These are phyloP conservation scores for Fusarium sp. DNA, from an alignment of 2,329 filamentous ascomycete species.

Conservation along the genomic window DNA sequence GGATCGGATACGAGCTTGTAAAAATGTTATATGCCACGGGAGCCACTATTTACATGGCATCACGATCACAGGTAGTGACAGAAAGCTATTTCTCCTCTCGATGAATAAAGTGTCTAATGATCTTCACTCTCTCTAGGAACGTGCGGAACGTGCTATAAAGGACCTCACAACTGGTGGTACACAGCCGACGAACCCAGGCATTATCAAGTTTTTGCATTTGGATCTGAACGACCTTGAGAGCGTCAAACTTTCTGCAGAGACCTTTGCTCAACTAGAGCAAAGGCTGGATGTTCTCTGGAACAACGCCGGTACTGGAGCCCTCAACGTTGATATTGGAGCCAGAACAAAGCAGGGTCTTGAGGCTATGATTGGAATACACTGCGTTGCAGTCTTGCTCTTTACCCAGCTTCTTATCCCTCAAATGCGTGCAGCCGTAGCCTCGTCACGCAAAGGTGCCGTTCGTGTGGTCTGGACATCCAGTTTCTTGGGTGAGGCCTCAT, in stretches of 20 bases:
- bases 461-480: conserved; percentile 48
- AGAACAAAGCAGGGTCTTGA: conserved; percentile 48
- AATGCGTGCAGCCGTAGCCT: conserved; percentile 39
- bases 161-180: conserved; percentile 28
- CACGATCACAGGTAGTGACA: conserved; percentile 49
- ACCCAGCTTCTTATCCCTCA: conserved; percentile 49
- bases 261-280: conserved; percentile 52
- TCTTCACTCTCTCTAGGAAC: conserved; percentile 7
- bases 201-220: conserved; percentile 48
- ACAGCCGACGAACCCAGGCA: conserved; percentile 10
- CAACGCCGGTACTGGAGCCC: conserved; percentile 46
- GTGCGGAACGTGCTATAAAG: conserved; percentile 47
- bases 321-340: neutral
- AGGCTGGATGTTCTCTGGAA: conserved; percentile 58
- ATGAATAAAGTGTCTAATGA: neutral
- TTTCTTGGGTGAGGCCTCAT: conserved; percentile 36
- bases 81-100: neutral
- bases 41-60: conserved; percentile 65
- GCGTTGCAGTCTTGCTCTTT: conserved; percentile 49
- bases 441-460: conserved; percentile 25
- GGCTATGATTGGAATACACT: conserved; percentile 49
- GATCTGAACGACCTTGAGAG: conserved; percentile 56
- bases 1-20: conserved; percentile 62
- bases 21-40: conserved; percentile 64
- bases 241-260: conserved; percentile 52